Conservation (phyloP, 805 yeast species). For the Suhomyces tanzawaensis region DNA sequence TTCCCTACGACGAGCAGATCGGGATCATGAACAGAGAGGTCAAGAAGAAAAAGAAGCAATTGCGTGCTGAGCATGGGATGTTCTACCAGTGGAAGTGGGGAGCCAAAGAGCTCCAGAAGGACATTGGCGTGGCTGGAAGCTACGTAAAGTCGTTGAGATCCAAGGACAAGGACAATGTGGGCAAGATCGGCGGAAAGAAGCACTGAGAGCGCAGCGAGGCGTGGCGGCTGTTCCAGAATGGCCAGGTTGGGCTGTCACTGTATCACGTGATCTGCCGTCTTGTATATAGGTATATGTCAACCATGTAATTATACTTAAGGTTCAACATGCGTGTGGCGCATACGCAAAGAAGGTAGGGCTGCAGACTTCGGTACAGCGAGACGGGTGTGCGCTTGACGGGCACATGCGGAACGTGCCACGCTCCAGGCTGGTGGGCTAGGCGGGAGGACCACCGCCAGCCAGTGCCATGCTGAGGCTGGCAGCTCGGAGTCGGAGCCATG, state of each 20-base stretch:
- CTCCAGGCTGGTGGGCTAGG: too few species aligned
- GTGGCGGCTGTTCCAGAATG: constrained; percentile 1
- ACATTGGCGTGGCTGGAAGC: constrained; percentile 21
- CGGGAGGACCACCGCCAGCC: too few species aligned
- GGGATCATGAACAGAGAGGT: constrained; percentile 48
- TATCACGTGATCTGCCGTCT: too few species aligned
- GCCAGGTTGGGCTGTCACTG: constrained; percentile 1
- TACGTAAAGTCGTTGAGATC: constrained; percentile 15
- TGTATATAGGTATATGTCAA: too few species aligned
- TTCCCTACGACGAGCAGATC: constrained; percentile 58
- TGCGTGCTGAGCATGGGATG: constrained; percentile 54
- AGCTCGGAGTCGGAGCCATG: too few species aligned
- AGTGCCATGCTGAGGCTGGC: too few species aligned
- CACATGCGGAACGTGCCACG: too few species aligned
- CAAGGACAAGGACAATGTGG: neutral
- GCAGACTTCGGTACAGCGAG: too few species aligned
- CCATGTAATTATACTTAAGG: too few species aligned
- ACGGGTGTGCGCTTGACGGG: too few species aligned
- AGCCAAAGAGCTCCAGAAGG: constrained; percentile 30
- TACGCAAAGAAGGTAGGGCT: too few species aligned
- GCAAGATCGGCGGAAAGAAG: neutral
- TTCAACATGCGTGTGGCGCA: too few species aligned
- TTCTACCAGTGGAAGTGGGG: constrained; percentile 56
- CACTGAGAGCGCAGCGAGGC: neutral
- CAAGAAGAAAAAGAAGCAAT: constrained; percentile 47